Base-by-base conservation (phyloP, 148 eudicot species). In the Diospyros kaki region DNA sequence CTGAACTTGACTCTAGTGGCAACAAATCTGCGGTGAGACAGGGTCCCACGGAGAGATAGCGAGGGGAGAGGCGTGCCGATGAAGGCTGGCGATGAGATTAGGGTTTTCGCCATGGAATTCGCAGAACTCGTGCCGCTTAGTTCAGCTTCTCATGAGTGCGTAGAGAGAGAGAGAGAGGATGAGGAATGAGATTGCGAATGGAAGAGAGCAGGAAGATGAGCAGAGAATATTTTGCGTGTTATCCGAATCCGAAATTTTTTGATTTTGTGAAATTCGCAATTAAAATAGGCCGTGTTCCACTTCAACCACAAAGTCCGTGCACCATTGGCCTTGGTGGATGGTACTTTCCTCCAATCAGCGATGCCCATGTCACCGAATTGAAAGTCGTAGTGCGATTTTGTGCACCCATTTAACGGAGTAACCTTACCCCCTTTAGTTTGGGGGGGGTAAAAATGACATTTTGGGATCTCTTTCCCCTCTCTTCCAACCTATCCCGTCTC, bases 61-160 rank as follows among this genome's bases (percentile, higher is more conserved):
- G 90, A 86, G 8, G 90, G 90, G 46, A 84, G 83, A 0, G 82
- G 83, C 9, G 92, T 78, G 43, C 90, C 88, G 73, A 84, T 43
- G 81, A 96, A 87, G 50, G 89, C 73, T 48, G 94, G 91, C 12
- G 97, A 91, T 62, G 94, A 96, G 68, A 96, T 82, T 50, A 96
- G 88, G 74, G 93, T 81, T 86, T 79, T 89, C 88, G 99, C 98
- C 99, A 96, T 96, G 86, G 91, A 61, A 45, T 55, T 74, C 45
- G 66, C 43, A 3, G n/a, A 18, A 9, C 5, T 38, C 1, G 6
- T 63, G 15, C 4, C 40, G 44, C 56, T 81, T 8, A 48, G 52
- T 48, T 48, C 77, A 84, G 51, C 51, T 69, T 66, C 75, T 76
- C 81, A 79, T 84, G 54, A 51, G 76, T 28, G 10, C 70, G 41